Evolutionary conservation across 1,139 yeast genomes (phyloP), one percentile per base, ranked within the genome.

Genomic region (Saccharomycopsis hybrid): DNA sequence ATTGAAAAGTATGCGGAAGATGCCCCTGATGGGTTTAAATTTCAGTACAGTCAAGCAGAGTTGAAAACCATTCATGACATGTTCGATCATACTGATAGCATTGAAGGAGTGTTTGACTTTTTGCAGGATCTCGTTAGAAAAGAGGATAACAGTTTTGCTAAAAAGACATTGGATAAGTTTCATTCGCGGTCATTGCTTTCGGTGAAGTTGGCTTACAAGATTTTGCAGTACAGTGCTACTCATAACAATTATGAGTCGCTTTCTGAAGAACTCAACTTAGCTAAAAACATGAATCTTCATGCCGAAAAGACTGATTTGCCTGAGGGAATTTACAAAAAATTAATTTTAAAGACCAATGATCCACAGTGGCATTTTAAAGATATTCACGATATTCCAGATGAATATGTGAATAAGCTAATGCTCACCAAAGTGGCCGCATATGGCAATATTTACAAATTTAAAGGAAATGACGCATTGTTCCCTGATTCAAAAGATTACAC

Each of bases 1-100:
- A 77, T 92, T 55, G 87, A 85, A 58, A 96, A 88, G 61, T 89
- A 81, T 62, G 71, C 85, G 13, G 77, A 77, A 49, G 81, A 78
- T 47, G 69, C 86, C 54, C 95, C 96, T 40, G 70, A 68, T 25
- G 74, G 72, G 60, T 82, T 80, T 66, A 68, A 73, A 58, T 86
- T 77, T 64, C 79, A 78, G 54, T 78, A 78, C 59, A 60, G 80
- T 29, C 65, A 71, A 4, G 80, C 74, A 41, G 76, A 85, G 57
- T 70, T 87, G 48, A 65, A 70, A 48, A 70, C 80, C 41, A 82
- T 92, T 59, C 90, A 86, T 59, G 66, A 66, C 35, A 82, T 89
- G 49, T 92, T 92, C 65, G 57, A 76, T 32, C 68, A 76, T 52
- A 62, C 74, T 41, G 65, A n/a, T 3, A 40, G 82, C 3, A 75